Conservation (phyloP, 805 yeast species). For the Metschnikowia noctiluminum region DNA sequence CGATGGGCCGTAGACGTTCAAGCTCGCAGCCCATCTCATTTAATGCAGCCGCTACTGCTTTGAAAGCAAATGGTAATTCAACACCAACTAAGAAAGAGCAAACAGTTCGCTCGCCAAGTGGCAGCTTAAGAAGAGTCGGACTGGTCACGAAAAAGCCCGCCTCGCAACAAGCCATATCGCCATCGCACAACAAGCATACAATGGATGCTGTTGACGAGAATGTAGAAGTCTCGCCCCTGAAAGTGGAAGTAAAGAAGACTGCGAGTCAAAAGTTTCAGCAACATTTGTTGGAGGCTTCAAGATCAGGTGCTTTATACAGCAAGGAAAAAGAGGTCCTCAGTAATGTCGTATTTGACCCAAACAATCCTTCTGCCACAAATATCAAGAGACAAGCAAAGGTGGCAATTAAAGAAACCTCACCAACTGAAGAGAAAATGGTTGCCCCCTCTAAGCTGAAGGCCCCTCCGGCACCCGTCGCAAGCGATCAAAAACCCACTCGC, state of each 20-base stretch:
- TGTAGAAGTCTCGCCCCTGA: slow-evolving; percentile 12
- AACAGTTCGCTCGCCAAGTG: slow-evolving; percentile 18
- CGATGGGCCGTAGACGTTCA: slow-evolving; percentile 30
- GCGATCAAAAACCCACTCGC: slow-evolving; percentile 10
- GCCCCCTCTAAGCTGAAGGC: background rate
- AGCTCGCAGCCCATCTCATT: slow-evolving; percentile 33
- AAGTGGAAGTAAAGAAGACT: slow-evolving; percentile 14
- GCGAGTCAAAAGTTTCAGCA: slow-evolving; percentile 40
- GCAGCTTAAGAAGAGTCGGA: slow-evolving; percentile 7
- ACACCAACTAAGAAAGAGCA: slow-evolving; percentile 2
- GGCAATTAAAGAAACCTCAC: background rate
- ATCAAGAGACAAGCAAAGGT: slow-evolving; percentile 11
- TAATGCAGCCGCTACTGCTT: slow-evolving; percentile 32
- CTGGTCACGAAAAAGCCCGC: slow-evolving; percentile 10
- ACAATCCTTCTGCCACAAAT: slow-evolving; percentile 25
- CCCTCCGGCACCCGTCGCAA: background rate
- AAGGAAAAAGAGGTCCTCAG: slow-evolving; percentile 36
- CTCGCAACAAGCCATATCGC: slow-evolving; percentile 3
- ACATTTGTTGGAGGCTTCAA: slow-evolving; percentile 38
- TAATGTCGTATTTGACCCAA: slow-evolving; percentile 41
- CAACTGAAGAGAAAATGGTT: background rate
- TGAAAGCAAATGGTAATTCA: slow-evolving; percentile 8
- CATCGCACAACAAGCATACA: slow-evolving; percentile 4
- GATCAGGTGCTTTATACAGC: slow-evolving; percentile 34
- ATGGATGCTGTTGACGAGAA: slow-evolving; percentile 12